These are phyloP conservation scores for Wickerhamomyces pijperi DNA, from an alignment of 805 yeast species.

Conservation along the genomic window DNA sequence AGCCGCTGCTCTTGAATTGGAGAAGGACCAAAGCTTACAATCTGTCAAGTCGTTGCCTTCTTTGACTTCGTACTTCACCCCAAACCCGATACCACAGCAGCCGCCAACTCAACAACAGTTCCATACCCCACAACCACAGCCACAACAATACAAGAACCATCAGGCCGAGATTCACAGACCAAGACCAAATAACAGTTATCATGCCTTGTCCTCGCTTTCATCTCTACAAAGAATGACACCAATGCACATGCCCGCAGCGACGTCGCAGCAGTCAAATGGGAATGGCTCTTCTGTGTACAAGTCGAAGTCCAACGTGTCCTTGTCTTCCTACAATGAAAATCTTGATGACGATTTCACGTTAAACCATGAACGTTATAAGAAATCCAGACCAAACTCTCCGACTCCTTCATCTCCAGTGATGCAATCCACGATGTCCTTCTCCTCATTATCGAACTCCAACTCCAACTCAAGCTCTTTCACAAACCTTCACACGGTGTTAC, in stretches of 20 bases:
- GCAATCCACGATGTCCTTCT: slow-evolving; percentile 4
- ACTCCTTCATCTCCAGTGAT: slow-evolving; percentile 14
- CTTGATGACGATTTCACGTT: slow-evolving; percentile 30
- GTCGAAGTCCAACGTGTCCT: slow-evolving; percentile 17
- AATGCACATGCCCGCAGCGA: slow-evolving; percentile 21
- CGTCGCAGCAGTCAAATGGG: slow-evolving; percentile 7
- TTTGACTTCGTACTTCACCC: slow-evolving; percentile 15
- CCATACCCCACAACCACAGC: slow-evolving; percentile 11
- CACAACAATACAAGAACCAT: slow-evolving; percentile 10
- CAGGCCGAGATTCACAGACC: background rate
- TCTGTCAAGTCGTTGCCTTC: slow-evolving; percentile 19
- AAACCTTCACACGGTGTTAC: slow-evolving; percentile 15
- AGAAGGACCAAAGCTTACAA: slow-evolving; percentile 19
- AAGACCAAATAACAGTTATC: slow-evolving; percentile 14
- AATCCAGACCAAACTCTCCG: slow-evolving; percentile 28
- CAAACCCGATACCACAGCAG: background rate
- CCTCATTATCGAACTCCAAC: slow-evolving; percentile 9
- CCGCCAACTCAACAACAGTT: slow-evolving; percentile 5
- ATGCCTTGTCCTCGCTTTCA: slow-evolving; percentile 33
- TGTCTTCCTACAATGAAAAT: slow-evolving; percentile 22
- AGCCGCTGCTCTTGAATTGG: slow-evolving; percentile 20
- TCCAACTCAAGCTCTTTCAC: slow-evolving; percentile 15
- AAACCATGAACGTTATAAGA: slow-evolving; percentile 21
- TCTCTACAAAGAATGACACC: slow-evolving; percentile 60
- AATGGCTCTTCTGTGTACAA: slow-evolving; percentile 12